A percentile compares a stretch with the other conserved stretches of the same genome.
Evolutionary conservation across 805 yeast species (phyloP).

Genomic region (Scheffersomyces amazonensis): DNA sequence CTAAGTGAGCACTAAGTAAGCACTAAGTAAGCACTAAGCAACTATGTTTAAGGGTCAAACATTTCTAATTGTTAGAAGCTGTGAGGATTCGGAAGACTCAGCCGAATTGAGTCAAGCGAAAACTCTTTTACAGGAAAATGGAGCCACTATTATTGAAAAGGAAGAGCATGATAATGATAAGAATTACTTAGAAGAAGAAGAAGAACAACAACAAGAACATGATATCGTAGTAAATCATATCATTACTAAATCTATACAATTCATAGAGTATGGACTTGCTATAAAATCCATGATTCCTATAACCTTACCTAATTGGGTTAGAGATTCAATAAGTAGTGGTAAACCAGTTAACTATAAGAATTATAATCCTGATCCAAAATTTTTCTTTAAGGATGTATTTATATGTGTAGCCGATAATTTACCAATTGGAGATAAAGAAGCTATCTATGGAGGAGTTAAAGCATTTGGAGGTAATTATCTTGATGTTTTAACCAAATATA

Average conservation of each 20-base stretch:
- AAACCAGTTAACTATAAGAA: conserved; percentile 50
- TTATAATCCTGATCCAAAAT: conserved; percentile 70
- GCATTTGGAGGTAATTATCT: conserved; percentile 77
- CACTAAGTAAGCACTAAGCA: too few species aligned
- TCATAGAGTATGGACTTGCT: conserved; percentile 49
- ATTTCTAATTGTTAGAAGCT: conserved; percentile 17
- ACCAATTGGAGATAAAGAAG: conserved; percentile 59
- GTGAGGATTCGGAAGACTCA: too few species aligned
- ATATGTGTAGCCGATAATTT: conserved; percentile 58
- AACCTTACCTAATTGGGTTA: conserved; percentile 61
- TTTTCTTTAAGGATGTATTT: conserved; percentile 59
- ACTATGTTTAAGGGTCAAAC: conserved; percentile 18
- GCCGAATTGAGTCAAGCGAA: conserved; percentile 10
- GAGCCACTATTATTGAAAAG: conserved; percentile 19
- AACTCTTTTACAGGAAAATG: conserved; percentile 14
- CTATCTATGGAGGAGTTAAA: conserved; percentile 63
- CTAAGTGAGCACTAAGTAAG: too few species aligned
- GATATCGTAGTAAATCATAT: conserved; percentile 39
- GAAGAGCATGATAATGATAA: conserved; percentile 14
- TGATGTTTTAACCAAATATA: conserved; percentile 60
- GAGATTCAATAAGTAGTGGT: conserved; percentile 39
- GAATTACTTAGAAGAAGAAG: conserved; percentile 13
- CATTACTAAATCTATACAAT: conserved; percentile 49
- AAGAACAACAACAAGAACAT: conserved; percentile 7
- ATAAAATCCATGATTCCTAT: conserved; percentile 59